Percentiles rank a stretch among this genome's conserved stretches.
These are phyloP conservation scores for Neocucurbitaria cava DNA, from an alignment of 2,329 filamentous ascomycete species.

Conservation along the genomic window DNA sequence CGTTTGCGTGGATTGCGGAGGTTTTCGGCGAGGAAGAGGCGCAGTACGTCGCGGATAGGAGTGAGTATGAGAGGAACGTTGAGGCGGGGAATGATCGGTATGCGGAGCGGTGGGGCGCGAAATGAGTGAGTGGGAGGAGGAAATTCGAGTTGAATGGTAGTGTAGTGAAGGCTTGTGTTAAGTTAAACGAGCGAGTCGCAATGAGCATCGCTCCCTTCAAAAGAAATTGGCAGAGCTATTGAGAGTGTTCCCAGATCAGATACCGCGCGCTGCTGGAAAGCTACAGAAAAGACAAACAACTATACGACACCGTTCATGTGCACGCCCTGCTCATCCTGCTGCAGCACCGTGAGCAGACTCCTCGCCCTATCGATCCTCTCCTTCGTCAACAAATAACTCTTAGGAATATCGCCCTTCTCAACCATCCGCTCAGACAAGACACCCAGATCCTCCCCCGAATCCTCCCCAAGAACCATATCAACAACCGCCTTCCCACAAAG, in stretches of 20 bases:
- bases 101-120: constrained; percentile 49
- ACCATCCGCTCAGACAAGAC: constrained; percentile 42
- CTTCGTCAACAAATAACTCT: constrained; percentile 46
- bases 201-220: too few relatives aligned
- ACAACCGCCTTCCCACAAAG: constrained; percentile 70
- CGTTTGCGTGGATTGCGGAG: constrained; percentile 62
- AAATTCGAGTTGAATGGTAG: too few relatives aligned
- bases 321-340: constrained; percentile 39
- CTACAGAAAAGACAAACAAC: not conserved
- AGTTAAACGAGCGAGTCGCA: too few relatives aligned
- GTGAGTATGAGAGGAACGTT: constrained; percentile 66
- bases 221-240: too few relatives aligned
- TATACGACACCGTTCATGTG: constrained; percentile 35
- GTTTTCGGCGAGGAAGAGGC: constrained; percentile 63
- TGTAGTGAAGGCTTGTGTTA: too few relatives aligned
- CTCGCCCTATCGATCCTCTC: constrained; percentile 44
- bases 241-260: too few relatives aligned
- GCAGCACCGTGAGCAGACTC: constrained; percentile 40
- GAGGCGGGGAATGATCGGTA: constrained; percentile 64
- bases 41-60: constrained; percentile 54
- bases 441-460: constrained; percentile 42
- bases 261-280: not conserved
- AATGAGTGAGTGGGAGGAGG: too few relatives aligned
- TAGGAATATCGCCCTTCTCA: constrained; percentile 43
- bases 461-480: constrained; percentile 60